Percentiles rank a stretch among this genome's conserved stretches.
phyloP scores from a whole-genome alignment of 1,139 yeast species.

The Lodderomyces jiufengensis region DNA sequence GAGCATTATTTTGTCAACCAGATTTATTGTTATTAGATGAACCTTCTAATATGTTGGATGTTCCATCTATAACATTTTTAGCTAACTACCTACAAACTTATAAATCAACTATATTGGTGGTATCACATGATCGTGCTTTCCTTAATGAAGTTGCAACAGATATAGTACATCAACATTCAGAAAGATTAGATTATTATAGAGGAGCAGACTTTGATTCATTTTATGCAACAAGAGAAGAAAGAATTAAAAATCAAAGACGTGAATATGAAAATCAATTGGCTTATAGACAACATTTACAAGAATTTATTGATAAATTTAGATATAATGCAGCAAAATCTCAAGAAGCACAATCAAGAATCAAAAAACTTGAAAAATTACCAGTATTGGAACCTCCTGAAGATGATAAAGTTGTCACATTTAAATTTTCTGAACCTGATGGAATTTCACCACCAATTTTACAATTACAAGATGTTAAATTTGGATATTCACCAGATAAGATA shows the following conservation, averaged over 20 bases:
- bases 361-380: conserved; percentile 92
- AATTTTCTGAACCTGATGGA: conserved; percentile 92
- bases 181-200: conserved; percentile 91
- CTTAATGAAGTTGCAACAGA: conserved; percentile 97
- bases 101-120: conserved; percentile 89
- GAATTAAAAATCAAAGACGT: conserved; percentile 87
- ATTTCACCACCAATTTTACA: conserved; percentile 93
- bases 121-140: conserved; percentile 96
- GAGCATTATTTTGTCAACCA: conserved; percentile 96
- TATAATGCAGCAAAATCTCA: conserved; percentile 96
- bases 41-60: conserved; percentile 99
- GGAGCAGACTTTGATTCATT: conserved; percentile 92
- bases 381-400: conserved; percentile 92
- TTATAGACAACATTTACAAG: conserved; percentile 86
- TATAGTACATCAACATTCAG: conserved; percentile 95
- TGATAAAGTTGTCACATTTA: conserved; percentile 78
- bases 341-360: conserved; percentile 97
- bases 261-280: conserved; percentile 98
- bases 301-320: conserved; percentile 91
- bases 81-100: conserved; percentile 86
- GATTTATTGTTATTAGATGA: conserved; percentile 91
- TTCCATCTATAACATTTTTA: conserved; percentile 92
- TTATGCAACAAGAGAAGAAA: conserved; percentile 91
- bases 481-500: conserved; percentile 65
- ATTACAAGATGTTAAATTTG: conserved; percentile 81